A percentile compares a stretch with the other conserved stretches of the same genome.
phyloP scores from a whole-genome alignment of 2,329 filamentous ascomycete species.

The Phyllosticta paracitricarpa region DNA sequence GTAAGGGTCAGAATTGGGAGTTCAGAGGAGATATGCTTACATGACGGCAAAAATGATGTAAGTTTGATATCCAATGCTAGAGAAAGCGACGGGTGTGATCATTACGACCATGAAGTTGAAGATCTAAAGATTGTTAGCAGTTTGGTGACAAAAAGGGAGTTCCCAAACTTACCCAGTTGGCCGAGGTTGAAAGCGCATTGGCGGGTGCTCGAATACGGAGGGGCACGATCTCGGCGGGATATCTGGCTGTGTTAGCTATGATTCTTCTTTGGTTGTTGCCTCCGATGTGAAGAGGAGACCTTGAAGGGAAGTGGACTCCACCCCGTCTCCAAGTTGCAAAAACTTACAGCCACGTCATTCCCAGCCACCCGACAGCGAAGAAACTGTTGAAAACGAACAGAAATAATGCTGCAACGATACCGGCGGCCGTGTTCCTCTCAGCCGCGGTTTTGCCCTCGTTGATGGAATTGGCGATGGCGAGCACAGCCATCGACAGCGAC shows the following conservation, averaged over 20 bases:
- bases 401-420: constrained; percentile 53
- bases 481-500: constrained; percentile 25
- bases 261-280: background rate
- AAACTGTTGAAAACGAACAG: constrained; percentile 90
- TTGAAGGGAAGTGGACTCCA: no score
- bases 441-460: constrained; percentile 11
- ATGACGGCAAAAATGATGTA: constrained; percentile 49
- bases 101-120: constrained; percentile 54
- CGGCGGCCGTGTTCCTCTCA: constrained; percentile 6
- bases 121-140: background rate
- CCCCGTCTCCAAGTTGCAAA: background rate
- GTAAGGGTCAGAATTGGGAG: no score
- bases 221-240: constrained; percentile 71
- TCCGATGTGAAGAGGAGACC: constrained; percentile 12
- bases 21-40: no score
- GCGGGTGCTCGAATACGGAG: constrained; percentile 80
- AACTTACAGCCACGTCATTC: constrained; percentile 48
- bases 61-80: constrained; percentile 44
- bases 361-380: constrained; percentile 75
- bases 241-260: constrained; percentile 15
- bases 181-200: constrained; percentile 77
- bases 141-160: constrained; percentile 28
- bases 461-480: constrained; percentile 23
- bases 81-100: constrained; percentile 53
- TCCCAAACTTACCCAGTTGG: constrained; percentile 60